These are phyloP conservation scores for Aristolochia fimbriata DNA, from an alignment of 164 flowering plant genomes.

Conservation along the genomic window DNA sequence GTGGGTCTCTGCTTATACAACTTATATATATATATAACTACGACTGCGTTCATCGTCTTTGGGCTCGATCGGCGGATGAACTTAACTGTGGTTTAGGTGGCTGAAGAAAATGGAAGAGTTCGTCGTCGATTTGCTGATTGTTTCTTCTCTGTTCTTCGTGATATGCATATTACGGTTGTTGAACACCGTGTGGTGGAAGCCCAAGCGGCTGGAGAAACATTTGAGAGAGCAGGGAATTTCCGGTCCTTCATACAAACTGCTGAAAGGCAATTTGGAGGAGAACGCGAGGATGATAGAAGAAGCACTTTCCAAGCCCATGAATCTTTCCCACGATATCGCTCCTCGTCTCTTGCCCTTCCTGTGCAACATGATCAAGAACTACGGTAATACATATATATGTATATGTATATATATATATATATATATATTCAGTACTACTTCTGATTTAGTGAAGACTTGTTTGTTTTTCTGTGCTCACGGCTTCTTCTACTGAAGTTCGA, in stretches of 20 bases:
- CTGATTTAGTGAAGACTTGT: no score
- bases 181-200: slow-evolving; percentile 3
- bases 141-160: background rate
- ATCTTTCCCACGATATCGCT: slow-evolving; percentile 8
- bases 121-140: background rate
- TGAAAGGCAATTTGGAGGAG: slow-evolving; percentile 8
- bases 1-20: no score
- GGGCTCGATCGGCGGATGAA: no score
- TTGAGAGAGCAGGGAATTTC: slow-evolving; percentile 11
- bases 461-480: no score
- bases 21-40: no score
- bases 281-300: background rate
- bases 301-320: slow-evolving; percentile 13
- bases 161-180: background rate
- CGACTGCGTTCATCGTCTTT: no score
- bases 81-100: background rate
- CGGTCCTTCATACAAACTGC: slow-evolving; percentile 6
- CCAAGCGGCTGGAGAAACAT: slow-evolving; percentile 3
- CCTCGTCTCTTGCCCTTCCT: slow-evolving; percentile 17
- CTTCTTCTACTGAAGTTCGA: no score
- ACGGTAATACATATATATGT: background rate
- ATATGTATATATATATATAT: no score
- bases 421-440: no score
- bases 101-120: background rate
- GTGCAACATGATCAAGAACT: background rate